Base-by-base conservation (phyloP, 2,329 filamentous ascomycete species). In the Diaporthe longicolla region DNA sequence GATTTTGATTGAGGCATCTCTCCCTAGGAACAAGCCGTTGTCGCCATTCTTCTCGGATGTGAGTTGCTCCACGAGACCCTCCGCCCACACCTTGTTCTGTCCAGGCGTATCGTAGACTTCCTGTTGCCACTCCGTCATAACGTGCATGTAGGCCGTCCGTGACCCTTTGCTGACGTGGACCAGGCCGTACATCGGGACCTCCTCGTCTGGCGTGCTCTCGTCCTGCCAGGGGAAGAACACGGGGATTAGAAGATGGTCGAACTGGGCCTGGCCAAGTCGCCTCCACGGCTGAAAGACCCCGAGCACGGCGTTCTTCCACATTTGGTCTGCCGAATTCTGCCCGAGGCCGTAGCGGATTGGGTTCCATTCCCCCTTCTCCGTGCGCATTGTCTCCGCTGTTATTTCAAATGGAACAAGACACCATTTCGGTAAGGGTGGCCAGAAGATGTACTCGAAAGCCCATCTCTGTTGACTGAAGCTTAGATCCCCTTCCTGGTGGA, bases 41-140 rank as follows among this genome's bases (percentile, higher is more conserved):
- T 71, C 69, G 24, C 61, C 17, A 2, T 43, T 32, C 13, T 40
- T n/a, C 55, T 71, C 69, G 15, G 54, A 35, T 2, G 69, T 71
- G 0, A 71, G 54, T 29, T 58, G 55, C 43, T 61, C 21, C 40
- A 71, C 55, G n/a, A 71, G 55, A 13, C 48, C 37, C 1, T 8
- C 29, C 15, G 69, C 43, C 69, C 69, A 71, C 24, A 58, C 5
- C 43, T 48, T 71, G 40, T 50, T 59, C 54, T 40, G 21, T 3
- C 8, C 13, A 24, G 52, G 29, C 2, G 26, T 61, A 10, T 71
- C 57, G 29, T 26, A 71, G 9, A 40, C 35, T 3, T 59, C 32
- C 24, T 52, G 29, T 19, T 71, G 69, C 69, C 69, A 71, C 55
- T 71, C 40, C 5, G 69, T 61, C 69, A 71, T 71, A 8, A 71